These are phyloP conservation scores for Leucaena leucocephala DNA, from an alignment of 306 rosid species.

Conservation along the genomic window DNA sequence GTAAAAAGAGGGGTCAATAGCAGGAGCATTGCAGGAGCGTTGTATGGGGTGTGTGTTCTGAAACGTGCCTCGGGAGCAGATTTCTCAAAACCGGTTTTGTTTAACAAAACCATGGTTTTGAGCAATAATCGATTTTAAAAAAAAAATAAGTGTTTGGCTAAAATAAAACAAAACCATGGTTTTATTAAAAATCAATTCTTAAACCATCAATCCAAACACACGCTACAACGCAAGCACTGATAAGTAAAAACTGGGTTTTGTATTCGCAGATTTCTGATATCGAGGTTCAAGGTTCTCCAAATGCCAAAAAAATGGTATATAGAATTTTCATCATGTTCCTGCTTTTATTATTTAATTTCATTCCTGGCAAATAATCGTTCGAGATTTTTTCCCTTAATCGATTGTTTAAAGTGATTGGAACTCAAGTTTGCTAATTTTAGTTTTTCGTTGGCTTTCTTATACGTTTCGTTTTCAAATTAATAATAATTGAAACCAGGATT, in stretches of 20 bases:
- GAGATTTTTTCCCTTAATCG: neutral
- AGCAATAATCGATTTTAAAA: too few relatives aligned
- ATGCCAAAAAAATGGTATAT: constrained; percentile 61
- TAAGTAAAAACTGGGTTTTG: neutral
- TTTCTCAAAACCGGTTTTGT: too few relatives aligned
- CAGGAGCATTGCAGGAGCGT: too few relatives aligned
- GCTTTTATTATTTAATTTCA: constrained; percentile 16
- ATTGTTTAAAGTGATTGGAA: constrained; percentile 3
- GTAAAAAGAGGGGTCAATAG: too few relatives aligned
- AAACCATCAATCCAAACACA: too few relatives aligned
- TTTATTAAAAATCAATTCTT: too few relatives aligned
- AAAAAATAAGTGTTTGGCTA: too few relatives aligned
- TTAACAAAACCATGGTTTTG: too few relatives aligned
- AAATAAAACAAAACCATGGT: too few relatives aligned
- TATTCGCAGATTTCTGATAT: constrained; percentile 55
- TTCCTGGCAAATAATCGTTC: constrained; percentile 11
- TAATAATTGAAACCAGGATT: neutral
- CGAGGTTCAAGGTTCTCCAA: constrained; percentile 43
- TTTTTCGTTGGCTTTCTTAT: neutral
- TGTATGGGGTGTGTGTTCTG: too few relatives aligned
- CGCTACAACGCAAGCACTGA: neutral
- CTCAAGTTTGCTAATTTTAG: neutral
- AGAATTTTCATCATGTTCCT: constrained; percentile 3
- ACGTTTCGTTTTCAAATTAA: neutral
- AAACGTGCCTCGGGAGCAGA: too few relatives aligned